Evolutionary conservation across 768 basidiomycete genomes (phyloP).

Genomic region (Tulasnella sp.): DNA sequence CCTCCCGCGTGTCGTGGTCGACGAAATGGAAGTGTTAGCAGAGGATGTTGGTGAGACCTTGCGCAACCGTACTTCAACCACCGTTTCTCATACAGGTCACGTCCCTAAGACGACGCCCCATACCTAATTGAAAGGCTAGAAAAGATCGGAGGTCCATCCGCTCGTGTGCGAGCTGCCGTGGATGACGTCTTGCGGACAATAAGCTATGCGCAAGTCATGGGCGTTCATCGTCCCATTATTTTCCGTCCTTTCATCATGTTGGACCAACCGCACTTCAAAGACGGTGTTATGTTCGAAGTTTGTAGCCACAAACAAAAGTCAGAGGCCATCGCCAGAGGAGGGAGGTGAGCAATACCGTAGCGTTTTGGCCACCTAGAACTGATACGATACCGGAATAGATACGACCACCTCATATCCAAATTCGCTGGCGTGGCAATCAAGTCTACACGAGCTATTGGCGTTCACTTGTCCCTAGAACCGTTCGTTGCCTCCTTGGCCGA

Average conservation of each 20-base stretch:
- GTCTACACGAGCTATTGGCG: conserved; percentile 50
- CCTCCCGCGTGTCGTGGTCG: conserved; percentile 48
- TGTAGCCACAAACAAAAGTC: conserved; percentile 43
- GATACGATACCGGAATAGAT: conserved; percentile 32
- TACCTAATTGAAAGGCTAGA: conserved; percentile 8
- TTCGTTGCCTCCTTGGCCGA: conserved; percentile 56
- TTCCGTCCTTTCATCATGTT: conserved; percentile 68
- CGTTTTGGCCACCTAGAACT: neutral
- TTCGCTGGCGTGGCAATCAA: conserved; percentile 38
- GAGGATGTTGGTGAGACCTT: conserved; percentile 29
- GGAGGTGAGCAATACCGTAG: conserved; percentile 39
- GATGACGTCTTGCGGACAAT: conserved; percentile 54
- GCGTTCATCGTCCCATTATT: conserved; percentile 47
- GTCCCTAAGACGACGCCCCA: neutral
- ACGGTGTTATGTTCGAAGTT: conserved; percentile 66
- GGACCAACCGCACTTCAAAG: conserved; percentile 52
- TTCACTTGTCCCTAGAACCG: conserved; percentile 71
- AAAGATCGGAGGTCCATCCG: neutral
- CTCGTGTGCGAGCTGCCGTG: conserved; percentile 10
- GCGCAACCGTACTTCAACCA: neutral
- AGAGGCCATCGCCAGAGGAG: conserved; percentile 70
- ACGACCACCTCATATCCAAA: conserved; percentile 54
- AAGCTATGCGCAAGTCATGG: conserved; percentile 45
- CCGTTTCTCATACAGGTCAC: neutral
- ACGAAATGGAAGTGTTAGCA: conserved; percentile 60